Evolutionary conservation across 2,329 filamentous ascomycete species (phyloP), one percentile per base, ranked within the genome.

Genomic region (Hypocrella siamensis): DNA sequence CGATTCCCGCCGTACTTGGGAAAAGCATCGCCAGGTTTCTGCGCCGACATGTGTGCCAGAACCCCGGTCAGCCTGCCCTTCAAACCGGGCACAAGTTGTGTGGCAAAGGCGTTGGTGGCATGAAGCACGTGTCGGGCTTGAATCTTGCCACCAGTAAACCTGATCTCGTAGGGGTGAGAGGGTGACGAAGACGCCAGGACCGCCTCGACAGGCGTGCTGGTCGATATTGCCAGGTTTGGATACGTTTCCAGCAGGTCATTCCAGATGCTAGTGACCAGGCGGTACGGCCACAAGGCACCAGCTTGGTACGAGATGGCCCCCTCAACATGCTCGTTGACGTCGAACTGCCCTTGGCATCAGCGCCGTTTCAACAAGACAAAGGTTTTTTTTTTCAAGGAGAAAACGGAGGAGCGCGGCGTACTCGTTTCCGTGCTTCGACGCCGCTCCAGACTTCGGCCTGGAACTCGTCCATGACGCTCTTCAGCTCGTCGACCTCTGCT

Each of bases 71-170:
- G 43, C 26, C 55, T 58, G 7, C 57, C 55, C 3, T 56, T 51
- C 2, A 73, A 49, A 0, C 53, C 57, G 0, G 69, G 66, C 3
- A 74, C 42, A 1, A 75, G 57, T 31, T 69, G 59, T 0, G 59
- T 46, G 0, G 63, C 56, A 38, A 65, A 65, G 5, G 54, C 67
- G 38, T 76, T 75, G 2, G 68, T 75, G 6, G 66, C 65, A 38
- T 76, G 66, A 3, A 75, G 54, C 2, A 77, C 52, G 32, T 74
- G 61, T 1, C 52, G 50, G 6, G 66, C 54, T 4, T 42, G 45
- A 21, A 74, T 52, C 0, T 26, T 39, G 3, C 67, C 67, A 6
- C 60, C 51, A 0, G 40, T 32, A 1, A 69, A 73, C 4, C 51
- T 40, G 5, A 74, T 41, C 1, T 47, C 44, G 41, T 64, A 67